These are phyloP conservation scores for Chaetomiaceae sp. DNA, from an alignment of 2,329 filamentous ascomycete species.

Conservation along the genomic window DNA sequence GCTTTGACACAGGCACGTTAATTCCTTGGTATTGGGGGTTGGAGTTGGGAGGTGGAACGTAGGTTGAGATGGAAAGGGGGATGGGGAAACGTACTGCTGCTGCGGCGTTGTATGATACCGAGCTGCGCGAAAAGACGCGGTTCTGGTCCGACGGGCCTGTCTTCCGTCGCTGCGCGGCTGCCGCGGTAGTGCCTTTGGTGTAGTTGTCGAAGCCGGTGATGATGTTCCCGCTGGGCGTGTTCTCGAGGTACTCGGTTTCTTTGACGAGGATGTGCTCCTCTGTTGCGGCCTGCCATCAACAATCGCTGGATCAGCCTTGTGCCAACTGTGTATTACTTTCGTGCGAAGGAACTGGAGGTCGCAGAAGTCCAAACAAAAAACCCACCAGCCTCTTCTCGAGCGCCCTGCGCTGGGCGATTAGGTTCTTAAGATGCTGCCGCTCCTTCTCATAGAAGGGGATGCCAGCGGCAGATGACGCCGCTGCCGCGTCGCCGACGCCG, in stretches of 20 bases:
- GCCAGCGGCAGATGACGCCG: conserved; percentile 31
- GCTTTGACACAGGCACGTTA: conserved; percentile 3
- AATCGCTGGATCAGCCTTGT: neutral
- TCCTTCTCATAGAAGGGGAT: conserved; percentile 68
- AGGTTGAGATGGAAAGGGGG: neutral
- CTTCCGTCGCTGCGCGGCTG: conserved; percentile 57
- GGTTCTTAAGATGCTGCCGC: conserved; percentile 59
- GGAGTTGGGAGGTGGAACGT: too few species aligned
- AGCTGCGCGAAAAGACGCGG: conserved; percentile 64
- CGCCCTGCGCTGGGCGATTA: conserved; percentile 57
- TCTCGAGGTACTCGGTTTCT: conserved; percentile 85
- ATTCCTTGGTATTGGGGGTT: too few species aligned
- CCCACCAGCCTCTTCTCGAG: conserved; percentile 36
- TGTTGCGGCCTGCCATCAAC: conserved; percentile 20
- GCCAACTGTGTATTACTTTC: too few species aligned
- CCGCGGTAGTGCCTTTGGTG: conserved; percentile 76
- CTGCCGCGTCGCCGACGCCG: conserved; percentile 1
- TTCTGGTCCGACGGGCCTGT: conserved; percentile 61
- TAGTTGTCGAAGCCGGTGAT: conserved; percentile 98
- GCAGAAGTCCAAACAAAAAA: conserved; percentile 4
- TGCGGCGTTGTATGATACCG: conserved; percentile 52
- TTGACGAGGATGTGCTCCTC: conserved; percentile 81
- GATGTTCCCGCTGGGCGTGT: conserved; percentile 85
- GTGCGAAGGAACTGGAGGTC: neutral
- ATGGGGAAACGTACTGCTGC: conserved; percentile 20